These are phyloP conservation scores for Cerioporus squamosus DNA, from an alignment of 1,284 basidiomycete genomes.

Conservation along the genomic window DNA sequence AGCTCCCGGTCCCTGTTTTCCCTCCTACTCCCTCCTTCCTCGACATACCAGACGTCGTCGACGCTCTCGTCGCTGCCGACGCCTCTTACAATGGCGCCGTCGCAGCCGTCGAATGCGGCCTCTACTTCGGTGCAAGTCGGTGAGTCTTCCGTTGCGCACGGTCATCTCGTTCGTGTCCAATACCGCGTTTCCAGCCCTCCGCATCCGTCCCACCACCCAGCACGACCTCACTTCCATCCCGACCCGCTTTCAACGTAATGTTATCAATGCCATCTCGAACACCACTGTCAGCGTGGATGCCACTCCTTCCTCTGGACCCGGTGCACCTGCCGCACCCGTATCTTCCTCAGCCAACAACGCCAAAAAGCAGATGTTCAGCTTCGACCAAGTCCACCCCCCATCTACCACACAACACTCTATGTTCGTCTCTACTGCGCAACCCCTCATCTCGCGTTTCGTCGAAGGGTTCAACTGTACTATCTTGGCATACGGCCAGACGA, in stretches of 20 bases:
- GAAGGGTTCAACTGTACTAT: constrained; percentile 98
- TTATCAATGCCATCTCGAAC: constrained; percentile 76
- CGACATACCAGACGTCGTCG: constrained; percentile 63
- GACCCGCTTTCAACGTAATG: constrained; percentile 89
- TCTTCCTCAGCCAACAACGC: constrained; percentile 57
- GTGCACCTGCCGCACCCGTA: constrained; percentile 48
- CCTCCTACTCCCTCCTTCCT: constrained; percentile 16
- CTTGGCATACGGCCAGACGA: constrained; percentile 97
- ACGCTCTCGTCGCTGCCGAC: constrained; percentile 48
- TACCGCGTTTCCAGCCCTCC: constrained; percentile 60
- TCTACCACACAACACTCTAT: constrained; percentile 84
- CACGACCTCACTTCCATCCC: constrained; percentile 88
- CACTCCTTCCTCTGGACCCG: constrained; percentile 47
- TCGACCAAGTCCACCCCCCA: constrained; percentile 92
- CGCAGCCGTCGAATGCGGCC: constrained; percentile 60
- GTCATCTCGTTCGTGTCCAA: constrained; percentile 14
- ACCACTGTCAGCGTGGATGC: constrained; percentile 81
- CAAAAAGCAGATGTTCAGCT: constrained; percentile 89
- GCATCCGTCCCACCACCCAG: constrained; percentile 87
- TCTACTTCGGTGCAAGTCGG: constrained; percentile 88
- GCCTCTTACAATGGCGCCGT: constrained; percentile 62
- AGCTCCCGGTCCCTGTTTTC: constrained; percentile 28
- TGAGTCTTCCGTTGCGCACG: constrained; percentile 44
- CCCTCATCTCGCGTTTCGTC: constrained; percentile 88
- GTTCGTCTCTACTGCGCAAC: constrained; percentile 83